These are phyloP conservation scores for Nicotiana tabacum DNA, from an alignment of 257 asterid genomes.

Conservation along the genomic window DNA sequence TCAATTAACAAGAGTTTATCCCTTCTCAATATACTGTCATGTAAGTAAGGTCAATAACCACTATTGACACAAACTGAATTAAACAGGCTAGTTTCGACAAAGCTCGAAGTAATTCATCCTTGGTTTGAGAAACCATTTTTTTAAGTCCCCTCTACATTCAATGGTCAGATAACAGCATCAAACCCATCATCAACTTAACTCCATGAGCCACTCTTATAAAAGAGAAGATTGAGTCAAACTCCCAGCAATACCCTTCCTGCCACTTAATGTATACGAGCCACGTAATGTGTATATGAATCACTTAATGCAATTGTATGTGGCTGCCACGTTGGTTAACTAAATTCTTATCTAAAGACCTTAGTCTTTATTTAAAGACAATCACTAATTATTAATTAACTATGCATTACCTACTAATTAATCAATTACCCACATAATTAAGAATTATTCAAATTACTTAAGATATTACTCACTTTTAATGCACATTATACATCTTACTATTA, in stretches of 20 bases:
- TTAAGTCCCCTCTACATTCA: not conserved
- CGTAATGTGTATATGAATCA: too few species aligned
- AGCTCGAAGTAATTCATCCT: not conserved
- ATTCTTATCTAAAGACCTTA: too few species aligned
- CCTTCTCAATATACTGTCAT: not conserved
- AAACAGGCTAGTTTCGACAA: not conserved
- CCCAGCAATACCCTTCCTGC: not conserved
- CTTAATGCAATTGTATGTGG: too few species aligned
- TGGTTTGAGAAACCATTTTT: not conserved
- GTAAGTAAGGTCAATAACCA: not conserved
- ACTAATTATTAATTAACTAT: too few species aligned
- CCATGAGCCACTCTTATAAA: not conserved
- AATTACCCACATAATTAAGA: too few species aligned
- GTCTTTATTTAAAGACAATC: too few species aligned
- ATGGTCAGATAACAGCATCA: not conserved
- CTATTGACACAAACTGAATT: not conserved
- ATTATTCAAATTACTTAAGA: too few species aligned
- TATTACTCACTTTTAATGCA: too few species aligned
- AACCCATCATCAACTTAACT: not conserved
- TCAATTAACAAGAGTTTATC: not conserved
- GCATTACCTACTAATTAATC: too few species aligned
- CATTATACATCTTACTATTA: too few species aligned
- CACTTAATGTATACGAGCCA: too few species aligned
- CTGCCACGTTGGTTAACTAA: too few species aligned
- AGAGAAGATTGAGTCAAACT: not conserved